These are phyloP conservation scores for Botrytis cinerea DNA, from an alignment of 2,329 filamentous ascomycete species.

Conservation along the genomic window DNA sequence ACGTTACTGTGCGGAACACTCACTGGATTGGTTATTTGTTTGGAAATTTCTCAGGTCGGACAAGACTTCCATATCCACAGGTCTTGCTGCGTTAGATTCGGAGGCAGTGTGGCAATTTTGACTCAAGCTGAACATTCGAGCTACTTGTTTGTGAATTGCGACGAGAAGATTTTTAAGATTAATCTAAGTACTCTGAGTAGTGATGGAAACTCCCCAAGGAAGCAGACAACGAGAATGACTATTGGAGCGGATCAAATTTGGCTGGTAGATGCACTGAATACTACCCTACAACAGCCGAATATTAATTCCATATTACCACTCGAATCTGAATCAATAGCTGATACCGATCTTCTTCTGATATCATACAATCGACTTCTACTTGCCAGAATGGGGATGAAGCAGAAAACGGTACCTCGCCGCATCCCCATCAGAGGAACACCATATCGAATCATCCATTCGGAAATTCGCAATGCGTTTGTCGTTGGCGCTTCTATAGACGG, in stretches of 20 bases:
- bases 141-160: conserved; percentile 51
- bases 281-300: conserved; percentile 49
- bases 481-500: conserved; percentile 51
- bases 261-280: conserved; percentile 53
- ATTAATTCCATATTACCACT: conserved; percentile 53
- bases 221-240: not conserved
- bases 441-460: conserved; percentile 55
- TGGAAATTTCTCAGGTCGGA: conserved; percentile 28
- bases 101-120: conserved; percentile 35
- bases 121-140: conserved; percentile 26
- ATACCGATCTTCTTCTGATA: conserved; percentile 49
- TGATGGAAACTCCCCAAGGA: not conserved
- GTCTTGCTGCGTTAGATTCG: conserved; percentile 35
- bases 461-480: conserved; percentile 53
- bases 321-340: conserved; percentile 38
- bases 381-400: conserved; percentile 51
- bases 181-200: conserved; percentile 20
- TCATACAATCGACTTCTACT: conserved; percentile 54
- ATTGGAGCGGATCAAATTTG: conserved; percentile 47
- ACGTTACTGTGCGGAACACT: conserved; percentile 38
- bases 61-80: conserved; percentile 23
- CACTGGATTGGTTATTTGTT: conserved; percentile 36
- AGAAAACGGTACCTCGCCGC: conserved; percentile 52
- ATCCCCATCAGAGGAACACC: conserved; percentile 47
- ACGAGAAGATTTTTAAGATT: conserved; percentile 46